A percentile compares a stretch with the other conserved stretches of the same genome.
phyloP scores from a whole-genome alignment of 2,329 filamentous ascomycete species.

The Passalora sequoiae region DNA sequence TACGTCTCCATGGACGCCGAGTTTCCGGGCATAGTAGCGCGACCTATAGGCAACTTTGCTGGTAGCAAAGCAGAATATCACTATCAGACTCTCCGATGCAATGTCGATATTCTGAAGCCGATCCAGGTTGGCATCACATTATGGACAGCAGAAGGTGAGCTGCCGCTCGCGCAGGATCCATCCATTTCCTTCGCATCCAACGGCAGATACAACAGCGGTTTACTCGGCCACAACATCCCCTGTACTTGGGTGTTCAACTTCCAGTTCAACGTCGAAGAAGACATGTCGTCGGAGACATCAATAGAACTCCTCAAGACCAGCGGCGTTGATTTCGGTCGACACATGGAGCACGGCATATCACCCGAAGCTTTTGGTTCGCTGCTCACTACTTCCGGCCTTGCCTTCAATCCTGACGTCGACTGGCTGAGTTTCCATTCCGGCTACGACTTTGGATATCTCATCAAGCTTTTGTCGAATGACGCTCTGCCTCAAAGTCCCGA shows the following conservation, averaged over 20 bases:
- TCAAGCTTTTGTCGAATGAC: constrained; percentile 82
- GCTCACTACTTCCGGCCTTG: constrained; percentile 85
- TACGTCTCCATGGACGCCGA: constrained; percentile 99
- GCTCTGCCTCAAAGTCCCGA: constrained; percentile 82
- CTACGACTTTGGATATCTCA: constrained; percentile 96
- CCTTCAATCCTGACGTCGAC: constrained; percentile 78
- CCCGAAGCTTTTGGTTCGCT: constrained; percentile 82
- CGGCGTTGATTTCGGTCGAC: constrained; percentile 83
- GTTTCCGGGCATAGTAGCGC: constrained; percentile 93
- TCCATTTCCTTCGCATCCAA: constrained; percentile 41
- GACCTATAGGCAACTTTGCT: constrained; percentile 89
- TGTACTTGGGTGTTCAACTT: constrained; percentile 99
- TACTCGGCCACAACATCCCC: constrained; percentile 54
- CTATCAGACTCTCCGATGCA: constrained; percentile 94
- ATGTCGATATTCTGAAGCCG: constrained; percentile 94
- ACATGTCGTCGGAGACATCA: constrained; percentile 96
- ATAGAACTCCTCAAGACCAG: constrained; percentile 86
- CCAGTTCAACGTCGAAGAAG: constrained; percentile 84
- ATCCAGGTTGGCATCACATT: constrained; percentile 95
- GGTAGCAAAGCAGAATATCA: constrained; percentile 91
- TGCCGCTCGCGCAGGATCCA: constrained; percentile 62
- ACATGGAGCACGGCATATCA: constrained; percentile 86
- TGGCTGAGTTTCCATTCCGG: constrained; percentile 98
- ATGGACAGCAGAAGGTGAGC: constrained; percentile 85
- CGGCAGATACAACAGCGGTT: constrained; percentile 29